Percentiles rank a stretch among this genome's conserved stretches.
Evolutionary conservation across 1,139 yeast genomes (phyloP).

Genomic region (Schwanniomyces etchellsii): DNA sequence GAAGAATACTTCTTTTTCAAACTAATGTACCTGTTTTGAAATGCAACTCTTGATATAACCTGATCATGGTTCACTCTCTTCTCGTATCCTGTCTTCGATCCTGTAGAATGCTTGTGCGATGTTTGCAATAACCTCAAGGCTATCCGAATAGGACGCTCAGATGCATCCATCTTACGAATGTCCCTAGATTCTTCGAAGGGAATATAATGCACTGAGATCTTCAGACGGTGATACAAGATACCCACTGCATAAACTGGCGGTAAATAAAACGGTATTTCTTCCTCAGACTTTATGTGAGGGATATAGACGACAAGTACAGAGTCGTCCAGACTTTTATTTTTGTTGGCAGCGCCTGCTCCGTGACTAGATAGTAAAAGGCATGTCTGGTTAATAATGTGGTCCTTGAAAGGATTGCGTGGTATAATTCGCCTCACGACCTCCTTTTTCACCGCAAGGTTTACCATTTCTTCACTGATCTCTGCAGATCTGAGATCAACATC

Average conservation of each 20-base stretch:
- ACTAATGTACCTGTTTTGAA: constrained; percentile 76
- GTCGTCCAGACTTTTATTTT: constrained; percentile 16
- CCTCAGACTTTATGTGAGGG: constrained; percentile 62
- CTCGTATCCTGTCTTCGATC: constrained; percentile 78
- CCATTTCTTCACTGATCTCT: constrained; percentile 26
- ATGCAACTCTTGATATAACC: constrained; percentile 75
- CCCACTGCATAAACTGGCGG: constrained; percentile 86
- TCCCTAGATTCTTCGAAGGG: constrained; percentile 41
- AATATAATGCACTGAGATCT: constrained; percentile 75
- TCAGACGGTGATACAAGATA: constrained; percentile 44
- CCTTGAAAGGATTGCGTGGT: constrained; percentile 87
- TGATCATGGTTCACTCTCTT: constrained; percentile 86
- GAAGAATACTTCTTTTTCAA: constrained; percentile 81
- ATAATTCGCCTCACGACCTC: constrained; percentile 73
- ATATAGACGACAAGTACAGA: constrained; percentile 61
- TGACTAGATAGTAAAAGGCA: constrained; percentile 46
- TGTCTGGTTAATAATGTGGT: constrained; percentile 77
- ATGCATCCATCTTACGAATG: constrained; percentile 24
- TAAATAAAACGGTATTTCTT: constrained; percentile 77
- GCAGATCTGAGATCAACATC: constrained; percentile 50
- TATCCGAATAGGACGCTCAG: constrained; percentile 69
- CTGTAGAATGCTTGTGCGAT: constrained; percentile 75
- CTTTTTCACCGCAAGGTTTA: constrained; percentile 32
- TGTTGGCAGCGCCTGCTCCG: constrained; percentile 1
- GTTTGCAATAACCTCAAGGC: constrained; percentile 78